Base-by-base conservation (phyloP, 805 yeast species). In the Yueomyces sinensis region DNA sequence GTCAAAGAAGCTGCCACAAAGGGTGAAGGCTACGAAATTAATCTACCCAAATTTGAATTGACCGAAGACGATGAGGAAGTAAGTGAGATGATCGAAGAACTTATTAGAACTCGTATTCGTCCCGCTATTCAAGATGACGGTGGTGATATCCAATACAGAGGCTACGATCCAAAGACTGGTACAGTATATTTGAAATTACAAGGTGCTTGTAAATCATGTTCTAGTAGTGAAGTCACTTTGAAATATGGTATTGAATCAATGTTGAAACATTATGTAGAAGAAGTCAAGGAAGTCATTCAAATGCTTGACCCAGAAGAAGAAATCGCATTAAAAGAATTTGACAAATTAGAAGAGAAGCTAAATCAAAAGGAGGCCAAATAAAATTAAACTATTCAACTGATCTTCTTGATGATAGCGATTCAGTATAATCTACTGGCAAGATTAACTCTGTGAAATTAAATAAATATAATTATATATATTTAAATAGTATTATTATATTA, bases 71-170 rank as follows among this genome's bases (percentile, higher is more conserved):
- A 80, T 38, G 66, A 70, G 35, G 97, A 89, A 58, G 72, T 84
- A 2, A 80, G 84, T 30, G 75, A 82, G 22, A 80, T 87, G 80
- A 84, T 91, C 49, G 82, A 84, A 47, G 97, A 91, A 52, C 67
- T 91, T 37, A 78, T 93, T 37, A 93, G 82, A 40, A 91, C 98
- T 2, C 75, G 96, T 53, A 87, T 91, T 34, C 76, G 95, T 51
- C 99, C 99, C 1, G 95, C 97, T 1, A 86, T 91, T 38, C 94
- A 86, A 61, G 99, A 91, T 50, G 99, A 91, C 50, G 99, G 99
- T 41, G 99, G 99, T 24, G 97, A 91, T 52, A 77, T 91, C 41
- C 87, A 83, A 47, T 93, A 76, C 55, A 70, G 82, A 39, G 91
- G 83, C 5, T 87, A 82, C 52, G 83, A 82, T 37, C 84, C 80